Evolutionary conservation across 2,329 filamentous ascomycete genomes (phyloP), one percentile per base, ranked within the genome.

Genomic region (Hymenoscyphus occultus): DNA sequence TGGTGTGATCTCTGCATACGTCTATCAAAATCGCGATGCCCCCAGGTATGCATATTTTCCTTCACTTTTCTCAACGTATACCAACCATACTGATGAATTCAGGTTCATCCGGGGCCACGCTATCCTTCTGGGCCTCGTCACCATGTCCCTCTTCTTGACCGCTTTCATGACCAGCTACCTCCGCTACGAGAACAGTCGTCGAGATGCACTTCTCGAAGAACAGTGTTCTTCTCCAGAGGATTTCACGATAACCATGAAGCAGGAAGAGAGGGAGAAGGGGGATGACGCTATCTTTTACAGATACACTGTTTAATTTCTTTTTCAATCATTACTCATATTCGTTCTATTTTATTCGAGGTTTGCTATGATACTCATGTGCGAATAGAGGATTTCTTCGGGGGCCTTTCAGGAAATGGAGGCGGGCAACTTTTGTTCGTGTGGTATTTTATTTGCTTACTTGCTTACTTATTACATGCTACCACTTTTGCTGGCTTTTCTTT

Each of bases 151-250:
- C 65, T 64, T 79, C 59, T 77, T 87, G 13, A 82, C 80, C 56
- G 73, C 80, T 56, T 77, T 82, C 71, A 88, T 88, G 85, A 84
- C 83, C 22, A 73, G 80, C 35, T 87, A 86, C 76, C 81, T 85
- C 32, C 79, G 82, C 51, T 75, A 78, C 54, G 85, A 88, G 78
- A 88, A 88, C 67, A 75, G 77, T 4, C 79, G 84, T 59, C 79
- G 86, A 14, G 83, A 87, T 71, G 68, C 69, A 66, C 40, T 66
- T 12, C 64, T 71, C 54, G 40, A 19, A 28, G 74, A 75, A 56
- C 71, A 79, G 62, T 77, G 80, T 72, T 81, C 84, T 74, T 75
- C 77, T 12, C 80, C 79, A 2, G 76, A 78, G 60, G 78, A 82
- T 65, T 83, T 85, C 75, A 84, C 82, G 2, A 75, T 79, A 54